Evolutionary conservation across 1,139 yeast species (phyloP).

Genomic region (Pneumocystis sp.): DNA sequence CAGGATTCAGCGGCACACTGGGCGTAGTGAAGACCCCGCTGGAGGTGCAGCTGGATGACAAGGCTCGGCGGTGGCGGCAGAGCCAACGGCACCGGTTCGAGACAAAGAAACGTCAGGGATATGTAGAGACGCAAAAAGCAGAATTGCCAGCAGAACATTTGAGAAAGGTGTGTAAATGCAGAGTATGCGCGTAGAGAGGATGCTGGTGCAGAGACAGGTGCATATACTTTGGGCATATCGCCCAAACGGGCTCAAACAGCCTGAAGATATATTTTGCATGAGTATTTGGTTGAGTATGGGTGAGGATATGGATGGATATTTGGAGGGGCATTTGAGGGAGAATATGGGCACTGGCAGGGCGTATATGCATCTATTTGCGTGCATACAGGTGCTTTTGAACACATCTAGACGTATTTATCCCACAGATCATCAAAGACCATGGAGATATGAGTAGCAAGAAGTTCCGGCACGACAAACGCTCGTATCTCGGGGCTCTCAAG

Average conservation of each 20-base stretch:
- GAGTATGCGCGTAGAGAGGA: not conserved
- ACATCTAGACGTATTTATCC: not conserved
- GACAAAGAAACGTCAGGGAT: slow-evolving; percentile 26
- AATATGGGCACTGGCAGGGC: too few relatives aligned
- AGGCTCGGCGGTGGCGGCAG: slow-evolving; percentile 50
- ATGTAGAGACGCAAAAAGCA: slow-evolving; percentile 47
- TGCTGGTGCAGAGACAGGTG: too few relatives aligned
- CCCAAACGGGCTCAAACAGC: too few relatives aligned
- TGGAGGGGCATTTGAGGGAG: too few relatives aligned
- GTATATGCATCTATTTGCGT: too few relatives aligned
- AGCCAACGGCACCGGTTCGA: slow-evolving; percentile 43
- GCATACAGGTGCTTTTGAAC: not conserved
- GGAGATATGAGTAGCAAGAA: slow-evolving; percentile 71
- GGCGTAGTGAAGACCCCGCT: not conserved
- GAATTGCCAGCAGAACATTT: slow-evolving; percentile 94
- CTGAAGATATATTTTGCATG: too few relatives aligned
- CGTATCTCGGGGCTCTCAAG: slow-evolving; percentile 81
- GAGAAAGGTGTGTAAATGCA: slow-evolving; percentile 39
- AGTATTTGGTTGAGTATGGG: too few relatives aligned
- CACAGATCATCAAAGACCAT: slow-evolving; percentile 44
- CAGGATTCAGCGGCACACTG: not conserved
- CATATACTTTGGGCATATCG: too few relatives aligned
- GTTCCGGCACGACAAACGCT: slow-evolving; percentile 73
- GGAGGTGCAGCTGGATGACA: slow-evolving; percentile 21
- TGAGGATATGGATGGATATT: too few relatives aligned